phyloP scores from a whole-genome alignment of 2,329 filamentous ascomycete genomes.

The Arthroderma uncinatum region DNA sequence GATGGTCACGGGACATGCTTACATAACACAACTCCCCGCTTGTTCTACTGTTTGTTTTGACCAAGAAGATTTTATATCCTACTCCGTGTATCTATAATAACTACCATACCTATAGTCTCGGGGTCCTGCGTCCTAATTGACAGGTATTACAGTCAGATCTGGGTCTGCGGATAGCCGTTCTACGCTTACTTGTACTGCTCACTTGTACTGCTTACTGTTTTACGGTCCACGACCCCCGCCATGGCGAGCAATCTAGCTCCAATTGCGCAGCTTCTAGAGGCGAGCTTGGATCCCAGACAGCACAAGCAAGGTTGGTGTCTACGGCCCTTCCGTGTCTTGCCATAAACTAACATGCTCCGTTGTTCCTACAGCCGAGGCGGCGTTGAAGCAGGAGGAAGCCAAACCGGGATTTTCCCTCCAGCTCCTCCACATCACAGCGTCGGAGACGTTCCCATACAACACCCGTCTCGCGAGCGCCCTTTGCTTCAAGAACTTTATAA shows the following conservation, averaged over 20 bases:
- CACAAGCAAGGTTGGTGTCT: constrained; percentile 68
- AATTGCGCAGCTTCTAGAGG: constrained; percentile 75
- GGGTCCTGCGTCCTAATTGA: no score
- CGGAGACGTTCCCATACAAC: constrained; percentile 58
- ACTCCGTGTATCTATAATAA: no score
- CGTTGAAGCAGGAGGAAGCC: constrained; percentile 65
- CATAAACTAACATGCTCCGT: not conserved
- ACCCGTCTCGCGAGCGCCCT: constrained; percentile 79
- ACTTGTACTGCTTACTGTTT: no score
- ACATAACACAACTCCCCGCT: not conserved
- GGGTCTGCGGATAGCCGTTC: no score
- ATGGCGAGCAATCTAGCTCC: constrained; percentile 53
- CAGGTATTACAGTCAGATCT: no score
- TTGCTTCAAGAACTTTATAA: constrained; percentile 98
- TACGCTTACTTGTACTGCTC: no score
- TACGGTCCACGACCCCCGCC: constrained; percentile 19
- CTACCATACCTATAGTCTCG: no score
- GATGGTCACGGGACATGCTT: constrained; percentile 2
- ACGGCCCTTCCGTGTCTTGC: not conserved
- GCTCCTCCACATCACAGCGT: constrained; percentile 82
- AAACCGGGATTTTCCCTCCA: constrained; percentile 80
- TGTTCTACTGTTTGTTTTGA: not conserved
- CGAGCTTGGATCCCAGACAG: constrained; percentile 75
- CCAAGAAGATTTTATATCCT: no score
- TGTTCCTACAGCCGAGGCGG: constrained; percentile 57